Conservation (phyloP, 163 green algal species). For the Smithsoniella earleae region DNA sequence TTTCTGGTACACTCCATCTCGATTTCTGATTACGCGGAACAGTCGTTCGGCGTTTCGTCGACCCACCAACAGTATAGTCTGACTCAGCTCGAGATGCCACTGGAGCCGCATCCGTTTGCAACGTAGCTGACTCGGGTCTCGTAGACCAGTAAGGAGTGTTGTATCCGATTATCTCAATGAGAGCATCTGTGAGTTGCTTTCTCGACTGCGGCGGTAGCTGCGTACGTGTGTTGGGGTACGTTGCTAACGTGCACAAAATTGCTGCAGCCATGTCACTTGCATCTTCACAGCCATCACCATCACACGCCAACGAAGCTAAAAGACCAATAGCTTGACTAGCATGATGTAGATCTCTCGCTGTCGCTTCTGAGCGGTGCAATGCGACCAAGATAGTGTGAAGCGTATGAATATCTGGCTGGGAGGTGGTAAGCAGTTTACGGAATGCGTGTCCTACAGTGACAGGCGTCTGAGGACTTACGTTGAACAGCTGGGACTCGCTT, state of each 20-base stretch:
- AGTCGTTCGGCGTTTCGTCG: no score
- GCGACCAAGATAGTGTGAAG: neutral
- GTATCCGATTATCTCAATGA: no score
- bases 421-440: neutral
- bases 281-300: neutral
- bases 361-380: neutral
- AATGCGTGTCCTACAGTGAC: no score
- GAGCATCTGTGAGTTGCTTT: constrained; percentile 1
- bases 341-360: neutral
- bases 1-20: no score
- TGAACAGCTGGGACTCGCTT: no score
- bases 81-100: no score
- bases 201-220: neutral
- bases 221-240: neutral
- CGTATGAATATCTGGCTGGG: neutral
- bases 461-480: no score
- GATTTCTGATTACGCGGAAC: no score
- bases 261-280: constrained; percentile 4
- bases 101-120: no score
- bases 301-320: neutral
- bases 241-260: neutral
- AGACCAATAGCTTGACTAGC: neutral
- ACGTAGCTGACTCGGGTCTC: no score
- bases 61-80: no score
- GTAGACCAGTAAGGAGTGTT: no score